Evolutionary conservation across 106 monocot genomes (phyloP).

Genomic region (Allium sativum): DNA sequence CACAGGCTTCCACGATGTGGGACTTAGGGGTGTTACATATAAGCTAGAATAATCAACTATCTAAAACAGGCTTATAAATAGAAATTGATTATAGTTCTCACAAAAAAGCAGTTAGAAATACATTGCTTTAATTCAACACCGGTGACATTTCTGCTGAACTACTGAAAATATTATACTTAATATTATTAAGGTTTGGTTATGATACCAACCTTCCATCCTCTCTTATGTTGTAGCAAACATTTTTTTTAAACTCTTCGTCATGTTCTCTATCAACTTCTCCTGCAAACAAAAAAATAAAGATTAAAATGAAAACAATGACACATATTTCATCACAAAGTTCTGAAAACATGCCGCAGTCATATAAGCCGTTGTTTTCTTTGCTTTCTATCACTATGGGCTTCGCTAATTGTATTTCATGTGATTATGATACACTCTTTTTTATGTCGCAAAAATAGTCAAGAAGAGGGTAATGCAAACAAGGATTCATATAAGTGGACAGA

Average conservation of each 20-base stretch:
- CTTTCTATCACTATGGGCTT: slow-evolving; percentile 3
- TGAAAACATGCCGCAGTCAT: neutral
- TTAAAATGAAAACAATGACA: neutral
- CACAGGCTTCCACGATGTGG: too few species aligned
- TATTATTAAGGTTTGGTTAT: slow-evolving; percentile 7
- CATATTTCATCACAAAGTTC: neutral
- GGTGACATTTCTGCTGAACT: slow-evolving; percentile 4
- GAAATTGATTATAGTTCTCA: too few species aligned
- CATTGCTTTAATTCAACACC: neutral
- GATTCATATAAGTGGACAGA: slow-evolving; percentile 15
- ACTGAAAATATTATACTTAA: neutral
- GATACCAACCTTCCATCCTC: slow-evolving; percentile 13
- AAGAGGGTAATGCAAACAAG: neutral
- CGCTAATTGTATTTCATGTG: neutral
- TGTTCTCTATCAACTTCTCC: neutral
- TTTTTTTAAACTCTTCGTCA: neutral
- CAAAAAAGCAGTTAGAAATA: too few species aligned
- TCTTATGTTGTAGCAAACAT: slow-evolving; percentile 4
- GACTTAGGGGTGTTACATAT: too few species aligned
- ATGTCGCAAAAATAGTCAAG: neutral
- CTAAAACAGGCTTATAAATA: too few species aligned
- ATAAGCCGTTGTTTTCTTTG: slow-evolving; percentile 6
- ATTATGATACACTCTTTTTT: neutral
- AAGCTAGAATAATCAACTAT: too few species aligned
- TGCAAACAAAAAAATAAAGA: neutral